Evolutionary conservation across 164 flowering plant genomes (phyloP).

Genomic region (Aristolochia californica): DNA sequence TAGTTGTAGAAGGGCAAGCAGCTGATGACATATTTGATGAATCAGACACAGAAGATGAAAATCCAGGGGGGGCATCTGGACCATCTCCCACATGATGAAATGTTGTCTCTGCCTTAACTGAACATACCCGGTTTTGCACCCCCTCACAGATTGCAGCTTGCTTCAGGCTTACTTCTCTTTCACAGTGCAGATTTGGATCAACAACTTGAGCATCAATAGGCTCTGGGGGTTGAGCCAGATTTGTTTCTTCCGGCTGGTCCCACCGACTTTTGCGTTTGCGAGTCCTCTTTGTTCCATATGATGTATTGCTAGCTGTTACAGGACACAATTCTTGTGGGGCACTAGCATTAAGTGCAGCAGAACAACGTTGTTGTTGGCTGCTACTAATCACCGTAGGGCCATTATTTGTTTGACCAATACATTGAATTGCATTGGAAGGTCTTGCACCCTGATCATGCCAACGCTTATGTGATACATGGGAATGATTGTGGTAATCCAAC

Average conservation of each 20-base stretch:
- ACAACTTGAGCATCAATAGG: conserved; percentile 18
- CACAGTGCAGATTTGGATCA: conserved; percentile 10
- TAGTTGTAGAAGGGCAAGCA: conserved; percentile 21
- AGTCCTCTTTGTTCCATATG: conserved; percentile 17
- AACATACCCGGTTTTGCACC: conserved; percentile 7
- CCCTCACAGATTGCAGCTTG: conserved; percentile 9
- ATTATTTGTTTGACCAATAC: conserved; percentile 13
- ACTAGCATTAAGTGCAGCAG: conserved; percentile 13
- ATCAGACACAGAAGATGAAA: conserved; percentile 21
- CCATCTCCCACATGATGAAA: conserved; percentile 12
- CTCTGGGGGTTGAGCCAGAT: conserved; percentile 8
- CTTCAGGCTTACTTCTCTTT: conserved; percentile 7
- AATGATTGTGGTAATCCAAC: conserved; percentile 22
- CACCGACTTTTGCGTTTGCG: conserved; percentile 92
- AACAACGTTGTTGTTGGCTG: background rate
- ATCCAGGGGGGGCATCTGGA: conserved; percentile 9
- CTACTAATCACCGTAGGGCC: background rate
- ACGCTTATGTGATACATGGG: conserved; percentile 19
- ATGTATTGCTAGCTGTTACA: conserved; percentile 3
- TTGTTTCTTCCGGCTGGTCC: conserved; percentile 52
- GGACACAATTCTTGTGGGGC: background rate
- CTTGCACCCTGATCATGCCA: conserved; percentile 30
- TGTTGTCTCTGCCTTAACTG: conserved; percentile 6
- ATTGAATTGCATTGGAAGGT: conserved; percentile 28
- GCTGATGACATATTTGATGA: conserved; percentile 16